Percentiles rank a stretch among this genome's conserved stretches.
These are phyloP conservation scores for Pisolithus sp. DNA, from an alignment of 768 basidiomycete genomes.

Conservation along the genomic window DNA sequence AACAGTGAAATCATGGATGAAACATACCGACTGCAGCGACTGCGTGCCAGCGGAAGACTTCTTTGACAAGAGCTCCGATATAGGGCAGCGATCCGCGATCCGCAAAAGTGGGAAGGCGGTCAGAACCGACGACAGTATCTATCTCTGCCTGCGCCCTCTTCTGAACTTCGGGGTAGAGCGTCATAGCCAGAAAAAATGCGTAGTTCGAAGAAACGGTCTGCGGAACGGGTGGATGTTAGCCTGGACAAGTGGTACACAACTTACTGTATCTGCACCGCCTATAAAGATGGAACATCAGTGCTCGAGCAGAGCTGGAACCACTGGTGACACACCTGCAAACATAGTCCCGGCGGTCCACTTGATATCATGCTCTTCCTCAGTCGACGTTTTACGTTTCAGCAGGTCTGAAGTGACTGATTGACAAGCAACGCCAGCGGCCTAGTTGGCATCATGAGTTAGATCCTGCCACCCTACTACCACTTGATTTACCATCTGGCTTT, in stretches of 20 bases:
- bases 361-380: conserved; percentile 43
- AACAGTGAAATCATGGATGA: conserved; percentile 26
- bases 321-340: background rate
- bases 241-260: conserved; percentile 33
- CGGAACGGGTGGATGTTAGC: conserved; percentile 30
- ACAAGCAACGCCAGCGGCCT: conserved; percentile 47
- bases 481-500: conserved; percentile 38
- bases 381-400: conserved; percentile 45
- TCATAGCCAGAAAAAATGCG: conserved; percentile 11
- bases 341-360: conserved; percentile 2
- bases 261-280: conserved; percentile 45
- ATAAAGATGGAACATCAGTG: background rate
- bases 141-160: conserved; percentile 14
- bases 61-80: conserved; percentile 10
- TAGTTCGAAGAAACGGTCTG: conserved; percentile 1
- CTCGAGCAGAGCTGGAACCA: too few species aligned
- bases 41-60: conserved; percentile 7
- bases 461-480: conserved; percentile 7
- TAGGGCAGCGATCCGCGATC: conserved; percentile 15
- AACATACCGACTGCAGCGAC: background rate
- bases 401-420: conserved; percentile 52
- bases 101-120: conserved; percentile 10
- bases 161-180: conserved; percentile 11
- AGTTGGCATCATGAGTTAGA: background rate
- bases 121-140: conserved; percentile 9